A percentile compares a stretch with the other conserved stretches of the same genome.
Evolutionary conservation across 164 flowering plant genomes (phyloP).

Genomic region (Vitis cinerea): DNA sequence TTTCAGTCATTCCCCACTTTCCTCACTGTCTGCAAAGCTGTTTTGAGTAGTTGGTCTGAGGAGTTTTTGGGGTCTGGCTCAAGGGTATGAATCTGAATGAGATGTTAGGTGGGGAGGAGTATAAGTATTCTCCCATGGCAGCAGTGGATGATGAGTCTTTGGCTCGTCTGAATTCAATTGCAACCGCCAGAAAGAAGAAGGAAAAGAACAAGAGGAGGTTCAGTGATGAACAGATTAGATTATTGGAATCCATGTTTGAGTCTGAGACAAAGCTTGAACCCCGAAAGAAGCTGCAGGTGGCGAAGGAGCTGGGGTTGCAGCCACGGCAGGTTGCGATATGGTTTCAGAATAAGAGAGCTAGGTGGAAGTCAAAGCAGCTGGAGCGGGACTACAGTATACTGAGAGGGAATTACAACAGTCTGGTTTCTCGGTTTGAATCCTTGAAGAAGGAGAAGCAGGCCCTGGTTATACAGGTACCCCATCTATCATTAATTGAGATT

Average conservation of each 20-base stretch:
- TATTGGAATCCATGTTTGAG: slow-evolving; percentile 45
- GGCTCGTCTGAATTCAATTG: background rate
- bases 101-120: slow-evolving; percentile 23
- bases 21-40: too few relatives aligned
- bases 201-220: slow-evolving; percentile 45
- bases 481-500: background rate
- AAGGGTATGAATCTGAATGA: background rate
- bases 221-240: slow-evolving; percentile 52
- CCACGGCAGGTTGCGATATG: slow-evolving; percentile 64
- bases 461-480: slow-evolving; percentile 37
- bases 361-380: slow-evolving; percentile 63
- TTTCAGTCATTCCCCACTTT: too few relatives aligned
- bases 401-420: slow-evolving; percentile 28
- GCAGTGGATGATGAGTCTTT: slow-evolving; percentile 2
- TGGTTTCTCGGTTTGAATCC: slow-evolving; percentile 41
- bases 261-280: slow-evolving; percentile 47
- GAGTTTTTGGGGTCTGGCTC: too few relatives aligned
- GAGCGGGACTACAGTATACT: slow-evolving; percentile 39
- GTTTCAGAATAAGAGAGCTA: slow-evolving; percentile 64
- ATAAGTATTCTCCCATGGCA: slow-evolving; percentile 15
- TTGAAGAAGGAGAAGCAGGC: slow-evolving; percentile 48
- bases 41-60: too few relatives aligned
- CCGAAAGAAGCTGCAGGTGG: slow-evolving; percentile 40
- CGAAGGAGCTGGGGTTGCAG: slow-evolving; percentile 49
- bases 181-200: slow-evolving; percentile 22